phyloP scores from a whole-genome alignment of 768 basidiomycete genomes.

The Clitopilus passeckerianus region DNA sequence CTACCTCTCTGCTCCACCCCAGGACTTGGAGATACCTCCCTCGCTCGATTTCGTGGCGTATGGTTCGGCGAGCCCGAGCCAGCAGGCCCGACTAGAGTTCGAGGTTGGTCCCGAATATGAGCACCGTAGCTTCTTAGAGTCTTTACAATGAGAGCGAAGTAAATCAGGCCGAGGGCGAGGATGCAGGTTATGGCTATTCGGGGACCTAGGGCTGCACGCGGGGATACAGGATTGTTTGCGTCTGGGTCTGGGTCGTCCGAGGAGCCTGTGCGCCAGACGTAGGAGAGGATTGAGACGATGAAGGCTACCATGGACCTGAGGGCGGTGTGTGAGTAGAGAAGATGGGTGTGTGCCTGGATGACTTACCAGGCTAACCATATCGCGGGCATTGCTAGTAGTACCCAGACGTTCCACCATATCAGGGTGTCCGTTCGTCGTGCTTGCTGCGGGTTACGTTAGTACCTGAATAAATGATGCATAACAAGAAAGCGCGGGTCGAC shows the following conservation, averaged over 20 bases:
- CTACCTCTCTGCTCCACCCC: constrained; percentile 20
- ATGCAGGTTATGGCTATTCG: constrained; percentile 52
- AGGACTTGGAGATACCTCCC: constrained; percentile 8
- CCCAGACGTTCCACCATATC: constrained; percentile 56
- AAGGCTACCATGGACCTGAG: constrained; percentile 65
- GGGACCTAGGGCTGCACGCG: constrained; percentile 37
- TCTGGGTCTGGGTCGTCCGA: constrained; percentile 29
- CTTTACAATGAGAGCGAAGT: constrained; percentile 54
- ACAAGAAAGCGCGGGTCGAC: neutral
- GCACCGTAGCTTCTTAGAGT: constrained; percentile 59
- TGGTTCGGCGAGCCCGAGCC: neutral
- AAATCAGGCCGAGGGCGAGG: constrained; percentile 54
- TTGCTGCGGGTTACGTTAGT: constrained; percentile 36
- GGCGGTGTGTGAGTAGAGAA: neutral
- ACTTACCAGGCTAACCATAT: constrained; percentile 66
- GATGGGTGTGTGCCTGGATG: neutral
- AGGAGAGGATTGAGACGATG: constrained; percentile 56
- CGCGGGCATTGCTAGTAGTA: constrained; percentile 57
- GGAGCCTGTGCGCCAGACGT: constrained; percentile 67
- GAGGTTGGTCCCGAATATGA: constrained; percentile 10
- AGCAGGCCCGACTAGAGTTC: constrained; percentile 7
- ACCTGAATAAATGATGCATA: neutral
- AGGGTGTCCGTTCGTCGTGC: constrained; percentile 32
- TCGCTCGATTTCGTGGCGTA: constrained; percentile 3
- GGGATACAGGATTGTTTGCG: constrained; percentile 19